A percentile compares a stretch with the other conserved stretches of the same genome.
These are phyloP conservation scores for Aristolochia californica DNA, from an alignment of 164 flowering plant genomes.

Conservation along the genomic window DNA sequence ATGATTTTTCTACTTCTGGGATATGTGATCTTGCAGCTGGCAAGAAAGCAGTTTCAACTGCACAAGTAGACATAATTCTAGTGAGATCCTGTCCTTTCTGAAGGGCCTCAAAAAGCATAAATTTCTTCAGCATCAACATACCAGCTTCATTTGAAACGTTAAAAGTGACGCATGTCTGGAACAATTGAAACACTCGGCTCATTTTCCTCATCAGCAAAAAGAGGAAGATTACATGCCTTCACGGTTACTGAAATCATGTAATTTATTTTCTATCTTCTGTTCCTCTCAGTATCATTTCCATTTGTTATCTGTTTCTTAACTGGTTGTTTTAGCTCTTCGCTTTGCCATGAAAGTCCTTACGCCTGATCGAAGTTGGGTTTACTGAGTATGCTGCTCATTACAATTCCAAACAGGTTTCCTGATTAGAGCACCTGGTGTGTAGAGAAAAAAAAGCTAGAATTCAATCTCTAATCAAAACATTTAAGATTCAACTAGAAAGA, in stretches of 20 bases:
- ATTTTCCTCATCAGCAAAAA: conserved; percentile 25
- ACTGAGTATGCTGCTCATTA: too few relatives aligned
- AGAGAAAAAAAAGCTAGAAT: too few relatives aligned
- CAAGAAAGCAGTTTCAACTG: conserved; percentile 32
- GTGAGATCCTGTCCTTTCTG: neutral
- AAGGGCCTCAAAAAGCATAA: neutral
- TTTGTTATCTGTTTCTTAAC: neutral
- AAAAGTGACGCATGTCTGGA: conserved; percentile 35
- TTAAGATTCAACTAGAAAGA: too few relatives aligned
- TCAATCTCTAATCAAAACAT: too few relatives aligned
- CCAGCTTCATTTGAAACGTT: conserved; percentile 50
- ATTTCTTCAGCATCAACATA: conserved; percentile 6
- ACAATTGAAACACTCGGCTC: conserved; percentile 25
- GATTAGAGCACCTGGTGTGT: too few relatives aligned
- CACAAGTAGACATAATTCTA: conserved; percentile 7
- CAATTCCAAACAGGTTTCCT: too few relatives aligned
- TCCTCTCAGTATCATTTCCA: neutral
- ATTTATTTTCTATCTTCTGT: neutral
- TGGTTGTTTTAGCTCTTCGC: neutral
- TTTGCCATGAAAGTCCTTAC: neutral
- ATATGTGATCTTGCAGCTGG: too few relatives aligned
- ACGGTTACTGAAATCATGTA: neutral
- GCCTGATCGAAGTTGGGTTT: neutral
- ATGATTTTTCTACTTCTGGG: too few relatives aligned
- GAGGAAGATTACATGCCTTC: conserved; percentile 15